These are phyloP conservation scores for Scheffersomyces titani DNA, from an alignment of 1,139 yeast genomes.

Conservation along the genomic window DNA sequence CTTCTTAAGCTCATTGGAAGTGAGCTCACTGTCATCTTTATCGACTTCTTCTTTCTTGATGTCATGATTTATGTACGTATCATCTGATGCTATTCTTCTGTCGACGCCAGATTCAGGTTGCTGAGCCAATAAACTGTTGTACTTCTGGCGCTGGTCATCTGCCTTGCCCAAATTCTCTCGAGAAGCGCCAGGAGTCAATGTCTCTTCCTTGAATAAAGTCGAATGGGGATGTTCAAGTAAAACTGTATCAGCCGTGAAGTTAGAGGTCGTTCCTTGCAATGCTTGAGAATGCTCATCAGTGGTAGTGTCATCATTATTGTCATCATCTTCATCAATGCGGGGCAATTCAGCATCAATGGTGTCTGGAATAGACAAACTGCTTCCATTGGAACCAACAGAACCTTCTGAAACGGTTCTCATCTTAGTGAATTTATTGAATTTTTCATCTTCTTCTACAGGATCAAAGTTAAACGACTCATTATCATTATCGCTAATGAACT, in stretches of 20 bases:
- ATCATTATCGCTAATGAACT: slow-evolving; percentile 50
- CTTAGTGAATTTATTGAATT: slow-evolving; percentile 38
- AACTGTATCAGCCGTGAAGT: slow-evolving; percentile 27
- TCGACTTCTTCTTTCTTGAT: background rate
- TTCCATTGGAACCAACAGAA: slow-evolving; percentile 27
- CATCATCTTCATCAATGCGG: slow-evolving; percentile 36
- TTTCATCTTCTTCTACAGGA: slow-evolving; percentile 23
- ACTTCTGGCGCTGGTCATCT: slow-evolving; percentile 13
- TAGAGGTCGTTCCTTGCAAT: background rate
- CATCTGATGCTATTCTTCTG: slow-evolving; percentile 5
- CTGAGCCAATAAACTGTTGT: slow-evolving; percentile 23
- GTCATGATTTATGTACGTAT: background rate
- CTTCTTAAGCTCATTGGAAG: slow-evolving; percentile 1
- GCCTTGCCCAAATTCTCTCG: slow-evolving; percentile 13
- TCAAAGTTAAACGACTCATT: slow-evolving; percentile 42
- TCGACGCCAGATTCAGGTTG: slow-evolving; percentile 1
- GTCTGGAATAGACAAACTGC: slow-evolving; percentile 41
- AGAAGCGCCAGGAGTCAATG: slow-evolving; percentile 28
- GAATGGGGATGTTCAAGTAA: slow-evolving; percentile 28
- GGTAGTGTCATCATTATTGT: slow-evolving; percentile 13
- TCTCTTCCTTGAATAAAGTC: slow-evolving; percentile 33
- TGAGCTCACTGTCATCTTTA: background rate
- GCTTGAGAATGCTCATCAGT: background rate
- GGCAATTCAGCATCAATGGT: slow-evolving; percentile 46
- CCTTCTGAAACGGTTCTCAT: slow-evolving; percentile 25